These are phyloP conservation scores for Dryas octopetala DNA, from an alignment of 306 rosid genomes.

Conservation along the genomic window DNA sequence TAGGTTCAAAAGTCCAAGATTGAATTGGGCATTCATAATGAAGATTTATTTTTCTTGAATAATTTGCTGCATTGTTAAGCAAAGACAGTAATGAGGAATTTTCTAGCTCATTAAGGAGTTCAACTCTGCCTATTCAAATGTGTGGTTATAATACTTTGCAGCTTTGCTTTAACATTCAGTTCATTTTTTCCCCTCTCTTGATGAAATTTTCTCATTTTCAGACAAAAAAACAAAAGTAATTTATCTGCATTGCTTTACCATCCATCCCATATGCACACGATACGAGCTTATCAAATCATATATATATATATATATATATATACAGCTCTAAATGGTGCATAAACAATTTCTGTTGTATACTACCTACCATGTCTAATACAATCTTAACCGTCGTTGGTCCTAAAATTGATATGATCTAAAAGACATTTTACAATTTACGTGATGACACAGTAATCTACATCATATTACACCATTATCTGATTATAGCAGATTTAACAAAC, in stretches of 20 bases:
- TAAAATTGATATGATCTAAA: background rate
- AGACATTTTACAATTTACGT: background rate
- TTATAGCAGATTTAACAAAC: conserved; percentile 10
- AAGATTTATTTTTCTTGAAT: background rate
- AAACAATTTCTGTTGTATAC: background rate
- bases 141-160: background rate
- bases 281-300: background rate
- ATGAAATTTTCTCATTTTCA: too few species aligned
- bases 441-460: background rate
- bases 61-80: background rate
- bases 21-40: conserved; percentile 11
- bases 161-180: background rate
- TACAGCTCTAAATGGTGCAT: background rate
- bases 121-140: background rate
- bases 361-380: background rate
- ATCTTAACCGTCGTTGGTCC: too few species aligned
- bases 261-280: background rate
- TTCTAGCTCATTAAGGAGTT: background rate
- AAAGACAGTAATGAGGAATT: background rate
- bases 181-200: background rate
- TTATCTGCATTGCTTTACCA: too few species aligned
- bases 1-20: conserved; percentile 6
- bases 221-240: too few species aligned
- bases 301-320: background rate
- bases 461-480: background rate